Evolutionary conservation across 192 early-diverging fungal species (phyloP).

Genomic region (Mortierella claussenii): DNA sequence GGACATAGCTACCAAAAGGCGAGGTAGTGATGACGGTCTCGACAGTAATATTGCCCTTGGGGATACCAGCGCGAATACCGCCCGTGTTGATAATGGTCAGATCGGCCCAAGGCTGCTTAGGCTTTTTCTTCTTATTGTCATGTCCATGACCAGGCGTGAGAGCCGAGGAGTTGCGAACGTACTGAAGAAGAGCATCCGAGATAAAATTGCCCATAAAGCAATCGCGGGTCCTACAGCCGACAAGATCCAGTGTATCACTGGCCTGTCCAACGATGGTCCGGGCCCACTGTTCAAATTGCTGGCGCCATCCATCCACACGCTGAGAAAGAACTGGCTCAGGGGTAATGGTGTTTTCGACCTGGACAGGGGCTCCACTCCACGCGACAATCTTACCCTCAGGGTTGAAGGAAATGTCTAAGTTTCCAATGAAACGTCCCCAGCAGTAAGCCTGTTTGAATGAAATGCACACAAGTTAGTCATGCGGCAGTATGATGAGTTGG

Average conservation of each 20-base stretch:
- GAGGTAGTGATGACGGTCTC: conserved; percentile 62
- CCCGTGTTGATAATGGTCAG: conserved; percentile 66
- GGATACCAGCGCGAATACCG: conserved; percentile 61
- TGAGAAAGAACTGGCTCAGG: conserved; percentile 55
- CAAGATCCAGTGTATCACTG: conserved; percentile 51
- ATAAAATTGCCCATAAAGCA: conserved; percentile 71
- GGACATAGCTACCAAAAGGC: conserved; percentile 70
- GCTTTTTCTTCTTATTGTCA: background rate
- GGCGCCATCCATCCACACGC: conserved; percentile 55
- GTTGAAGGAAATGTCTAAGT: conserved; percentile 69
- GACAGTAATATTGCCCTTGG: conserved; percentile 60
- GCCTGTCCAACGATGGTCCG: conserved; percentile 58
- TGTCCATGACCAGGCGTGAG: no score
- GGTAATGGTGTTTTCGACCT: conserved; percentile 63
- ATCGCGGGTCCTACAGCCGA: conserved; percentile 57
- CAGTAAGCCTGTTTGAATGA: conserved; percentile 52
- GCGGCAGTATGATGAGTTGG: background rate
- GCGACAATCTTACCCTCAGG: conserved; percentile 61
- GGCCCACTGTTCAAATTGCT: conserved; percentile 57
- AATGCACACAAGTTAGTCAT: background rate
- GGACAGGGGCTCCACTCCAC: conserved; percentile 67
- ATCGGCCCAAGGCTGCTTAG: background rate
- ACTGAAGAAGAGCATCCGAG: conserved; percentile 65
- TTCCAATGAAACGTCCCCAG: conserved; percentile 71
- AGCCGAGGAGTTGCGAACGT: background rate